These are phyloP conservation scores for Wickerhamiella pararugosa DNA, from an alignment of 1,139 yeast genomes.

Conservation along the genomic window DNA sequence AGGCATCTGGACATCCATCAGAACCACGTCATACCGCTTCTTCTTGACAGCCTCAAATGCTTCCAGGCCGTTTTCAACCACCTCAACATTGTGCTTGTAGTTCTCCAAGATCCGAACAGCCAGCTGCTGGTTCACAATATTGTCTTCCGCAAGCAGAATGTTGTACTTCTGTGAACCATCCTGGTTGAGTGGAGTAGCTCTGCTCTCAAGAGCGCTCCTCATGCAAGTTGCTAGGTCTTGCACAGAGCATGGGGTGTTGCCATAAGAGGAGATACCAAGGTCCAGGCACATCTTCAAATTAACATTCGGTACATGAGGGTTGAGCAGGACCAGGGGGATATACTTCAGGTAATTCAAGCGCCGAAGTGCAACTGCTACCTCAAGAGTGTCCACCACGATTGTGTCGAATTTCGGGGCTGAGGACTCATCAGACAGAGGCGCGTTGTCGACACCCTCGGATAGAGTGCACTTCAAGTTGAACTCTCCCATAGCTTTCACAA, in stretches of 20 bases:
- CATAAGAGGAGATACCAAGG: slow-evolving; percentile 74
- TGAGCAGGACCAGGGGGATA: slow-evolving; percentile 63
- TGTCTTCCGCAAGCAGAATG: slow-evolving; percentile 73
- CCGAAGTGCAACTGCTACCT: slow-evolving; percentile 55
- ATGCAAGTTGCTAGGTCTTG: slow-evolving; percentile 70
- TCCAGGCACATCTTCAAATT: slow-evolving; percentile 73
- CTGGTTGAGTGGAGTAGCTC: slow-evolving; percentile 65
- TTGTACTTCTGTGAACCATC: slow-evolving; percentile 67
- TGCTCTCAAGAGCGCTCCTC: slow-evolving; percentile 69
- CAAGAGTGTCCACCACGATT: slow-evolving; percentile 66
- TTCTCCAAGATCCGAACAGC: slow-evolving; percentile 73
- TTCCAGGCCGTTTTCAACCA: slow-evolving; percentile 73
- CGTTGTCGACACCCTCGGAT: slow-evolving; percentile 30
- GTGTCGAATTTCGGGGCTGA: slow-evolving; percentile 51
- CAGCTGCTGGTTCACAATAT: slow-evolving; percentile 69
- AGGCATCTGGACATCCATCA: slow-evolving; percentile 94
- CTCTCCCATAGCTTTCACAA: slow-evolving; percentile 35
- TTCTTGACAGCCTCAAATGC: slow-evolving; percentile 62
- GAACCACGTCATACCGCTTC: slow-evolving; percentile 59
- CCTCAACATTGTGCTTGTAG: slow-evolving; percentile 69
- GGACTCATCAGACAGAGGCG: slow-evolving; percentile 26
- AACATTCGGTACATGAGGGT: slow-evolving; percentile 63
- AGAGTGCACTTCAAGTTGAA: slow-evolving; percentile 30
- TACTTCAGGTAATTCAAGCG: slow-evolving; percentile 60
- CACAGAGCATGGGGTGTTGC: slow-evolving; percentile 73